These are phyloP conservation scores for Phytomonas francai DNA, from an alignment of 208 protist genomes.

Conservation along the genomic window DNA sequence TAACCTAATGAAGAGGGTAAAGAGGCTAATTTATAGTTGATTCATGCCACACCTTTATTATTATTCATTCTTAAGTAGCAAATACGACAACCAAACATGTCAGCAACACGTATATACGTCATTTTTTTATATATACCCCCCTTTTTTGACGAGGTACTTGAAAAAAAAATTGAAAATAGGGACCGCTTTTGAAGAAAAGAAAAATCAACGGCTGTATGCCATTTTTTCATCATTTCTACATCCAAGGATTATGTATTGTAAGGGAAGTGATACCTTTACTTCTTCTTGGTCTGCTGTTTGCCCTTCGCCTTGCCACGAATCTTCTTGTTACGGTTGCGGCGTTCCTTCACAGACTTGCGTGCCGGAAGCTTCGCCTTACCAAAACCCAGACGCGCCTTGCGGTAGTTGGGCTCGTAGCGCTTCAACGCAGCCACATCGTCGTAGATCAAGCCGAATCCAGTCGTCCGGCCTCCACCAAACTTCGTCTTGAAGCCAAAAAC, in stretches of 20 bases:
- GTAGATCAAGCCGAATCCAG: slow-evolving; percentile 99
- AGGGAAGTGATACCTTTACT: slow-evolving; percentile 39
- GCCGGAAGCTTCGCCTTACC: slow-evolving; percentile 81
- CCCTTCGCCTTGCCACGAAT: slow-evolving; percentile 95
- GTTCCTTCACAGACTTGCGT: slow-evolving; percentile 98
- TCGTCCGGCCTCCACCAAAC: slow-evolving; percentile 98
- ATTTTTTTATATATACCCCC: not conserved
- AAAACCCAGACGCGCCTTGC: slow-evolving; percentile 93
- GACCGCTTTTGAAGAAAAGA: slow-evolving; percentile 6
- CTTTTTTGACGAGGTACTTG: slow-evolving; percentile 4
- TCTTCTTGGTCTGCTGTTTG: slow-evolving; percentile 89
- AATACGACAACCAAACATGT: not conserved
- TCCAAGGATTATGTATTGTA: not conserved
- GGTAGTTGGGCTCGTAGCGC: slow-evolving; percentile 97
- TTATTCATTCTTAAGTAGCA: not conserved
- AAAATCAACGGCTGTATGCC: not conserved
- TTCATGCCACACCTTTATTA: not conserved
- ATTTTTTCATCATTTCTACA: slow-evolving; percentile 9
- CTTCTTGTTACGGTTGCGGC: slow-evolving; percentile 99
- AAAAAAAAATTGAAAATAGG: slow-evolving; percentile 10
- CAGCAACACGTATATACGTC: not conserved
- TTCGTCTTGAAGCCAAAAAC: slow-evolving; percentile 98
- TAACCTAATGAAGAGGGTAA: not conserved
- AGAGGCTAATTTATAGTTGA: not conserved
- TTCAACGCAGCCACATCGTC: slow-evolving; percentile 93